Conservation (phyloP, 1,139 yeast species). For the Blastobotrys niveus region DNA sequence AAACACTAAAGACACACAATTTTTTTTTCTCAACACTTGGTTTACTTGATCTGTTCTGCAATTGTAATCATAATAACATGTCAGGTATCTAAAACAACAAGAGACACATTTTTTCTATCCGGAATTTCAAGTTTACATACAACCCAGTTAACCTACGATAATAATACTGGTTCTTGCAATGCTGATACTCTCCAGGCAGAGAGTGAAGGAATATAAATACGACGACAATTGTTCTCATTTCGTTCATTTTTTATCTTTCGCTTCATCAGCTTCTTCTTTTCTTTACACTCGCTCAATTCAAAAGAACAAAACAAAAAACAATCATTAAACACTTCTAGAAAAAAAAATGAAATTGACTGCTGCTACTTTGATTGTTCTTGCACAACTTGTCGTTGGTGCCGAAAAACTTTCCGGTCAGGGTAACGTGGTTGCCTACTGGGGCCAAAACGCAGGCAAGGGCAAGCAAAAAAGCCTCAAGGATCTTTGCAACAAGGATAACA, state of each 20-base stretch:
- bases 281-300: neutral
- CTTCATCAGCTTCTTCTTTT: neutral
- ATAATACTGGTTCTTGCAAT: too few relatives aligned
- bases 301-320: neutral
- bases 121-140: too few relatives aligned
- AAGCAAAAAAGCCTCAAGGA: constrained; percentile 54
- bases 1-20: too few relatives aligned
- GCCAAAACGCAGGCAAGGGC: constrained; percentile 70
- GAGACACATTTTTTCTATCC: too few relatives aligned
- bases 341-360: constrained; percentile 5
- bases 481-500: constrained; percentile 61
- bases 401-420: constrained; percentile 11
- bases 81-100: too few relatives aligned
- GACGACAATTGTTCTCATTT: neutral
- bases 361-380: constrained; percentile 8
- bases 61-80: too few relatives aligned
- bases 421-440: constrained; percentile 80
- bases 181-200: too few relatives aligned
- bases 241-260: neutral
- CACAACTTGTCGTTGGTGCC: neutral
- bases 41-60: too few relatives aligned
- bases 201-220: too few relatives aligned
- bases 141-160: too few relatives aligned
- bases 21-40: too few relatives aligned
- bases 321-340: constrained; percentile 5